Evolutionary conservation across 1,284 basidiomycete genomes (phyloP).

Genomic region (Pseudozyma tsukubaensis): DNA sequence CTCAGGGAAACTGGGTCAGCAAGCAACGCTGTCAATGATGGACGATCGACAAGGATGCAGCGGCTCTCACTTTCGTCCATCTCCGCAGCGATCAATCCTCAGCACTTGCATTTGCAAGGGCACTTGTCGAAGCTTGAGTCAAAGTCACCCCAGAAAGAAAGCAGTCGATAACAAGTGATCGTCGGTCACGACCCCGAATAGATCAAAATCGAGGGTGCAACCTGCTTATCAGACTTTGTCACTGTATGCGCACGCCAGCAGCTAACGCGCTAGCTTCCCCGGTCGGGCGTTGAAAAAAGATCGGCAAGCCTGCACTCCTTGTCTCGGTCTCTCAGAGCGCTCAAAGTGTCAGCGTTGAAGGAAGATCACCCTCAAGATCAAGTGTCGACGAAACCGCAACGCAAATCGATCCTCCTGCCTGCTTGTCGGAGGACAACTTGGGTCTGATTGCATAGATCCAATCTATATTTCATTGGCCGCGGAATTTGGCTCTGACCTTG

Average conservation of each 20-base stretch:
- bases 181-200: neutral
- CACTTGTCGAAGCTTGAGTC: neutral
- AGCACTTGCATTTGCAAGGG: neutral
- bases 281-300: slow-evolving; percentile 15
- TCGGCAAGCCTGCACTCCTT: slow-evolving; percentile 14
- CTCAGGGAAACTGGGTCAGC: neutral
- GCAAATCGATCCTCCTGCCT: neutral
- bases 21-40: slow-evolving; percentile 1
- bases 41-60: slow-evolving; percentile 5
- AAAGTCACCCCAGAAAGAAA: neutral
- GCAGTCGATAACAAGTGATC: too few relatives aligned
- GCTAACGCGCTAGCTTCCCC: neutral
- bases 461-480: neutral
- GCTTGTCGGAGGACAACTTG: neutral
- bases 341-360: neutral
- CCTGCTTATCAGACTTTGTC: neutral
- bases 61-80: slow-evolving; percentile 7
- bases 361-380: neutral
- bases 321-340: neutral
- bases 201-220: neutral
- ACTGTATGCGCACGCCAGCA: neutral
- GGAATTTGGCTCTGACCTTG: neutral
- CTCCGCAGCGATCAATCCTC: neutral
- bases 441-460: too few relatives aligned
- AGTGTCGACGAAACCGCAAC: neutral